Conservation (phyloP, 2,329 filamentous ascomycete species). For the Pyrenophora graminea region DNA sequence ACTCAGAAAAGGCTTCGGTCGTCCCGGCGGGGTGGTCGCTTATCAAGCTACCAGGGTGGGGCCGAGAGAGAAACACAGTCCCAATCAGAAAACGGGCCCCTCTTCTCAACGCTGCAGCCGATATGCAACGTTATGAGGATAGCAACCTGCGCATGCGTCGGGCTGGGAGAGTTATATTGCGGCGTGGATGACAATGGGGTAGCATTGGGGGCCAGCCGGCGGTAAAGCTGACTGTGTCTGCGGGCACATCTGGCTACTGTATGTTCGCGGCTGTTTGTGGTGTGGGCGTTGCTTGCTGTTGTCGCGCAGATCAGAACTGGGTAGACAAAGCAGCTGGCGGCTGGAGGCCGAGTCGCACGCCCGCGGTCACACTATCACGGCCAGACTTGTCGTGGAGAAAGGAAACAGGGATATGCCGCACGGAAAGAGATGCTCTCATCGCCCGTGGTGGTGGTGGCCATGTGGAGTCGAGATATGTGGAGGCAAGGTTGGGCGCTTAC, state of each 20-base stretch:
- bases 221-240: constrained; percentile 18
- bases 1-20: constrained; percentile 12
- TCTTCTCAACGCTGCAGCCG: constrained; percentile 18
- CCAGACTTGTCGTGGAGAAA: constrained; percentile 20
- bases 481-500: constrained; percentile 38
- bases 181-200: constrained; percentile 3
- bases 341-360: constrained; percentile 26
- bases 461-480: constrained; percentile 11
- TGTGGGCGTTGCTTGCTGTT: too few species aligned
- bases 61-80: constrained; percentile 16
- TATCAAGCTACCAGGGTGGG: constrained; percentile 20
- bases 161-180: constrained; percentile 14
- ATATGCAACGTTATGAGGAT: constrained; percentile 6
- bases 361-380: constrained; percentile 34
- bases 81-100: constrained; percentile 18
- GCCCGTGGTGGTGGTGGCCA: constrained; percentile 9
- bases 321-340: constrained; percentile 1
- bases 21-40: constrained; percentile 8
- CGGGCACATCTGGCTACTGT: background rate
- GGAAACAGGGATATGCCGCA: background rate
- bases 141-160: constrained; percentile 11
- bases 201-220: constrained; percentile 3
- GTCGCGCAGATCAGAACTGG: background rate
- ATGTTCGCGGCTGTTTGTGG: too few species aligned
- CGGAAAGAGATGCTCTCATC: background rate